phyloP scores from a whole-genome alignment of 805 yeast genomes.

The Yamadazyma ubonensis region DNA sequence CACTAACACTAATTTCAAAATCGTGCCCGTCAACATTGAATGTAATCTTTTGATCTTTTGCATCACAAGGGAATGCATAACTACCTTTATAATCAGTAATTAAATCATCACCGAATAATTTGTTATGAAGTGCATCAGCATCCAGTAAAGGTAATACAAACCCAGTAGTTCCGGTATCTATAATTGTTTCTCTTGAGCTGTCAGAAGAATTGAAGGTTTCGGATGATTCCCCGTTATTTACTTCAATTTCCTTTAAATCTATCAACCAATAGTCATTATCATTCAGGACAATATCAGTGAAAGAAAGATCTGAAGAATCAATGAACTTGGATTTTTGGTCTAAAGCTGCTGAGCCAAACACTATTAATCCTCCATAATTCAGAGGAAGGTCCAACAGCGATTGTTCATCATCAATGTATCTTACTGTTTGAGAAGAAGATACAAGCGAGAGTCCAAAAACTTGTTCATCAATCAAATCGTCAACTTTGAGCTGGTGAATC shows the following conservation, averaged over 20 bases:
- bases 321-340: conserved; percentile 15
- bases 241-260: conserved; percentile 37
- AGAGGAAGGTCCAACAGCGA: conserved; percentile 30
- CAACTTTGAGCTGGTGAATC: conserved; percentile 36
- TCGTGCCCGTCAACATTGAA: conserved; percentile 44
- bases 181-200: conserved; percentile 42
- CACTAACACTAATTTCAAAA: conserved; percentile 42
- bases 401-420: conserved; percentile 20
- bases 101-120: conserved; percentile 45
- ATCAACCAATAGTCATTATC: conserved; percentile 53
- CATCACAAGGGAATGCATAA: conserved; percentile 59
- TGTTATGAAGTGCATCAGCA: conserved; percentile 48
- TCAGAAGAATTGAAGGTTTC: conserved; percentile 14
- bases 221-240: conserved; percentile 13
- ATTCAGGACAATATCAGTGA: conserved; percentile 32
- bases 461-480: conserved; percentile 32
- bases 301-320: conserved; percentile 33
- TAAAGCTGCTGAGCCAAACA: conserved; percentile 23
- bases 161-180: conserved; percentile 70
- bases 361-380: conserved; percentile 26
- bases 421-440: conserved; percentile 16
- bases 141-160: conserved; percentile 54
- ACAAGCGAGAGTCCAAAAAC: conserved; percentile 36
- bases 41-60: conserved; percentile 35
- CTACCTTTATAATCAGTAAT: conserved; percentile 57